Base-by-base conservation (phyloP, 768 basidiomycete genomes). In the Solioccasus polychromus region DNA sequence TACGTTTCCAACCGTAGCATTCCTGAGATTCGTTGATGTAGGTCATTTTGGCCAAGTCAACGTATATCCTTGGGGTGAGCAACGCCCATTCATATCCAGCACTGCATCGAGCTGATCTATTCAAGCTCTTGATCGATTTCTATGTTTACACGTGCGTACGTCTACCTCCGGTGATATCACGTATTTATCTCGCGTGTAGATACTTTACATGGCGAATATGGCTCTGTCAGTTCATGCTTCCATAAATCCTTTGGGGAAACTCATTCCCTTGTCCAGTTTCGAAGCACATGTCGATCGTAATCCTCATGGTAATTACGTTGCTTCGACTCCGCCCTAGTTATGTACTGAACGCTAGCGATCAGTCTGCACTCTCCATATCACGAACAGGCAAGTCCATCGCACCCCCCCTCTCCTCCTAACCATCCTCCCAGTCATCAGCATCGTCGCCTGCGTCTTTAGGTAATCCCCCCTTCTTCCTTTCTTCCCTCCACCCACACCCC, bases 151-250 rank as follows among this genome's bases (percentile, higher is more conserved):
- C 52, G 61, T 58, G 20, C 44, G 61, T 38, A 12, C 28, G 12
- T 26, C 23, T 7, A 15, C 11, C 22, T 19, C n/a, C 15, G 5
- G 30, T n/a, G 6, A 4, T 1, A 12, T 7, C 28, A 18, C 14
- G 14, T n/a, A 9, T 35, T 40, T 1, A 44, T 17, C 29, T 23
- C 17, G 15, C 18, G 15, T 2, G 4, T 31, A 62, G 61, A 2
- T 62, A 62, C 45, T 62, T 62, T 40, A 64, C 59, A 5, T 62
- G 61, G 61, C 48, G 61, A 5, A 50, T 62, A 56, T 62, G 62
- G 62, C 10, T 51, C 34, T 62, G 61, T 62, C 34, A 44, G 59
- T 51, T 24, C 17, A 36, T 11, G 31, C 3, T 12, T 39, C 20
- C 34, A 5, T 23, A 7, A 4, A 4, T 42, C 39, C 6, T 31